A percentile compares a stretch with the other conserved stretches of the same genome.
These are phyloP conservation scores for Rhynchosporium secalis DNA, from an alignment of 2,329 filamentous ascomycete species.

Conservation along the genomic window DNA sequence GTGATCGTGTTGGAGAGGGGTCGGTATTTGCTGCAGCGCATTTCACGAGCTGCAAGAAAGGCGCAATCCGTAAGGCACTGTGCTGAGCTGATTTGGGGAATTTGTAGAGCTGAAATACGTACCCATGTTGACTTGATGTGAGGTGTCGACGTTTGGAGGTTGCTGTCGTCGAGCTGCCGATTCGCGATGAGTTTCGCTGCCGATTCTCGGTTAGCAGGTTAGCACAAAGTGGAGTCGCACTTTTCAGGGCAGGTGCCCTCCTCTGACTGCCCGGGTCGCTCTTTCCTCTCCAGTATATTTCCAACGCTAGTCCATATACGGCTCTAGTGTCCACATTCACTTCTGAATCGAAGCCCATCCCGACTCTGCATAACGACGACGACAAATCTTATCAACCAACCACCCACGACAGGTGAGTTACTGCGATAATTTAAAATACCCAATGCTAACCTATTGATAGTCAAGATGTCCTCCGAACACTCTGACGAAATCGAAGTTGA, in stretches of 20 bases:
- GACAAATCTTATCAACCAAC: not conserved
- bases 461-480: conserved; percentile 92
- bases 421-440: conserved; percentile 9
- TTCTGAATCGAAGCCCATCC: not conserved
- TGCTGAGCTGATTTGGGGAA: not conserved
- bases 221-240: too few relatives aligned
- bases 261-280: too few relatives aligned
- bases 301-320: too few relatives aligned
- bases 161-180: conserved; percentile 9
- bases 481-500: conserved; percentile 87
- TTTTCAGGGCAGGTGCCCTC: too few relatives aligned
- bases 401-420: not conserved
- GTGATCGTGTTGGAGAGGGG: conserved; percentile 8
- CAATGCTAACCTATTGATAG: conserved; percentile 27
- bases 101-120: conserved; percentile 13
- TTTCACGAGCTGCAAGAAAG: not conserved
- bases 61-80: not conserved
- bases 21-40: not conserved
- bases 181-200: too few relatives aligned
- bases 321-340: too few relatives aligned
- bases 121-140: conserved; percentile 29
- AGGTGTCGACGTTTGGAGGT: conserved; percentile 24
- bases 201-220: too few relatives aligned
- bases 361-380: not conserved
- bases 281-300: too few relatives aligned